These are phyloP conservation scores for Hypoxylon sp. DNA, from an alignment of 2,329 filamentous ascomycete genomes.

Conservation along the genomic window DNA sequence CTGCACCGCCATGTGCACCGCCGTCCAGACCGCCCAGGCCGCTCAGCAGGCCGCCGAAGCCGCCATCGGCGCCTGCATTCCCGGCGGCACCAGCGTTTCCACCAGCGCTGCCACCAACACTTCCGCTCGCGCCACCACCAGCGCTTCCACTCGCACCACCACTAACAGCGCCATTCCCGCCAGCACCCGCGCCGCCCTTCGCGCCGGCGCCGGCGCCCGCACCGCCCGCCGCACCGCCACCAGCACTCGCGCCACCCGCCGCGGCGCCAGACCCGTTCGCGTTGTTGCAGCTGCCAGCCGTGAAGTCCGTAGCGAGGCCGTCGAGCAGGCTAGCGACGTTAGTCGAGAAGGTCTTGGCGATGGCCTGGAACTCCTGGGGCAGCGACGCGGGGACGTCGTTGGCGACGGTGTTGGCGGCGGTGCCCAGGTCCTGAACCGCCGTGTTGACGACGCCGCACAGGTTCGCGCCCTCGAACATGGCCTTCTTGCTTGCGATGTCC, in stretches of 20 bases:
- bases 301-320: constrained; percentile 28
- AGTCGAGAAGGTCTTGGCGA: constrained; percentile 23
- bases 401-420: constrained; percentile 31
- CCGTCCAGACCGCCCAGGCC: too few relatives aligned
- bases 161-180: too few relatives aligned
- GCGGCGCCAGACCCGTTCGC: neutral
- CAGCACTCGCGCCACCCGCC: too few relatives aligned
- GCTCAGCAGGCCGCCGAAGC: too few relatives aligned
- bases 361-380: constrained; percentile 25
- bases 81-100: too few relatives aligned
- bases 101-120: too few relatives aligned
- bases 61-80: too few relatives aligned
- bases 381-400: constrained; percentile 31
- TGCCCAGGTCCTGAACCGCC: constrained; percentile 22
- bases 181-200: neutral
- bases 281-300: constrained; percentile 29
- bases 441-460: constrained; percentile 30
- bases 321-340: constrained; percentile 26
- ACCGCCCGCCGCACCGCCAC: neutral
- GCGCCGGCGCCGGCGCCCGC: neutral
- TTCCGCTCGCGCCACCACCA: too few relatives aligned
- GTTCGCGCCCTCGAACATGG: constrained; percentile 31
- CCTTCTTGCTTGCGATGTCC: constrained; percentile 37
- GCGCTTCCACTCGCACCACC: too few relatives aligned
- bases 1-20: too few relatives aligned